Evolutionary conservation across 2,329 filamentous ascomycete genomes (phyloP).

Genomic region (Diaporthe helianthi): DNA sequence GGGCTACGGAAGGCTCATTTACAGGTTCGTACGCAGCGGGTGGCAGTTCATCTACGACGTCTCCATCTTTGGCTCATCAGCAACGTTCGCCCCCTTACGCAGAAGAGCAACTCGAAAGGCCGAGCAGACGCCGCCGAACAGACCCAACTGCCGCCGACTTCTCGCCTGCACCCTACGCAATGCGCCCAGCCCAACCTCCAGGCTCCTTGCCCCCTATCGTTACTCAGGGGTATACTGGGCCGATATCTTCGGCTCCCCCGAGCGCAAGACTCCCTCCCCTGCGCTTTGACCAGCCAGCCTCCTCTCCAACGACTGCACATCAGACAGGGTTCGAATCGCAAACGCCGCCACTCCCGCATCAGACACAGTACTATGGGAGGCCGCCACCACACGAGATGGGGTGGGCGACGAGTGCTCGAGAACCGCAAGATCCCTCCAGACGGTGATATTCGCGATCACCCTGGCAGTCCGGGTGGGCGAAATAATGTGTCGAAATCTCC

Average conservation of each 20-base stretch:
- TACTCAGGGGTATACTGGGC: constrained; percentile 28
- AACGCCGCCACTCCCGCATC: constrained; percentile 30
- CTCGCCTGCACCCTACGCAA: constrained; percentile 50
- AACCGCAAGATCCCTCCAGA: constrained; percentile 23
- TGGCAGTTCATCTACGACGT: constrained; percentile 40
- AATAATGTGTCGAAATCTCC: not conserved
- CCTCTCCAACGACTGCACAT: constrained; percentile 40
- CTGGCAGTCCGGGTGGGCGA: not conserved
- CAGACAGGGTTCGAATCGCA: constrained; percentile 21
- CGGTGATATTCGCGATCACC: not conserved
- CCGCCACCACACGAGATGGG: constrained; percentile 47
- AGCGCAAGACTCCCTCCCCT: constrained; percentile 57
- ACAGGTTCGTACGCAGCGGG: constrained; percentile 26
- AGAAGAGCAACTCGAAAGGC: constrained; percentile 51
- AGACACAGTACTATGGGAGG: constrained; percentile 38
- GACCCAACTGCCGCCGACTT: constrained; percentile 42
- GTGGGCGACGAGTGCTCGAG: constrained; percentile 45
- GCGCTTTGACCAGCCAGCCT: constrained; percentile 51
- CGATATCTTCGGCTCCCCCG: constrained; percentile 38
- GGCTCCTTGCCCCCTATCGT: constrained; percentile 50
- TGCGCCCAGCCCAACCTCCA: constrained; percentile 42
- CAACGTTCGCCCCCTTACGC: constrained; percentile 37
- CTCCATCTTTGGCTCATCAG: constrained; percentile 25
- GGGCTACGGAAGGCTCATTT: constrained; percentile 32
- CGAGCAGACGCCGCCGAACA: constrained; percentile 55